Conservation (phyloP, 2,329 filamentous ascomycete genomes). For the Fusarium chaquense region DNA sequence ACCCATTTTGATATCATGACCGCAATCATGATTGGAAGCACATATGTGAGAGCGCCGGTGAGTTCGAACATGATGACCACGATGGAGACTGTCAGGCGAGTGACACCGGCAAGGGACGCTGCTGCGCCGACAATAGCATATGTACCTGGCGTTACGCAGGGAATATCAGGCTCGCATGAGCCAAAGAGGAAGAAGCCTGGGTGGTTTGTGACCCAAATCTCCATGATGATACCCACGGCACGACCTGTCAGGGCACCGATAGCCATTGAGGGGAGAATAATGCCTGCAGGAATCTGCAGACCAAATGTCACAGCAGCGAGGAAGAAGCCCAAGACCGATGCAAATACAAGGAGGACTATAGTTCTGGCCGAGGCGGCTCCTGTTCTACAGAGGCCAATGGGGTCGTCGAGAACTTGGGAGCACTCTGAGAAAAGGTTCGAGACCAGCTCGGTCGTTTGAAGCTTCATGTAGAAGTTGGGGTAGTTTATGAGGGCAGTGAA, state of each 20-base stretch:
- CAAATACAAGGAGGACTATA: conserved; percentile 84
- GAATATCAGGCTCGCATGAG: conserved; percentile 84
- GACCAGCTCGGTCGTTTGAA: conserved; percentile 90
- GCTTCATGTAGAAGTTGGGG: conserved; percentile 95
- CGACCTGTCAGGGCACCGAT: conserved; percentile 92
- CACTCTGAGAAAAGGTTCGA: conserved; percentile 94
- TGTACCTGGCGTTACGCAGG: conserved; percentile 92
- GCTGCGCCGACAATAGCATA: conserved; percentile 97
- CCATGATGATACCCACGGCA: conserved; percentile 87
- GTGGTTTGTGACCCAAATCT: conserved; percentile 85
- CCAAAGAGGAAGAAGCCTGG: conserved; percentile 82
- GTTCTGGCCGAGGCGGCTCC: conserved; percentile 85
- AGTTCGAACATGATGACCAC: conserved; percentile 99
- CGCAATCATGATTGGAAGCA: conserved; percentile 98
- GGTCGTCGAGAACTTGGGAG: conserved; percentile 82
- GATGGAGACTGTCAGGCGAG: conserved; percentile 96
- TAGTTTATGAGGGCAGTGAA: conserved; percentile 92
- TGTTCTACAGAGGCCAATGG: conserved; percentile 89
- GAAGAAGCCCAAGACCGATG: conserved; percentile 84
- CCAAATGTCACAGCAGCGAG: conserved; percentile 92
- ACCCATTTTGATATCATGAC: conserved; percentile 99
- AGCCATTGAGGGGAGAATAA: conserved; percentile 95
- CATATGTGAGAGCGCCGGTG: conserved; percentile 94
- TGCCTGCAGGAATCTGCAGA: conserved; percentile 92
- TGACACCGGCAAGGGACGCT: conserved; percentile 92